Conservation (phyloP, 352 stramenopile genomes). For the Phytophthora macrochlamydospora region DNA sequence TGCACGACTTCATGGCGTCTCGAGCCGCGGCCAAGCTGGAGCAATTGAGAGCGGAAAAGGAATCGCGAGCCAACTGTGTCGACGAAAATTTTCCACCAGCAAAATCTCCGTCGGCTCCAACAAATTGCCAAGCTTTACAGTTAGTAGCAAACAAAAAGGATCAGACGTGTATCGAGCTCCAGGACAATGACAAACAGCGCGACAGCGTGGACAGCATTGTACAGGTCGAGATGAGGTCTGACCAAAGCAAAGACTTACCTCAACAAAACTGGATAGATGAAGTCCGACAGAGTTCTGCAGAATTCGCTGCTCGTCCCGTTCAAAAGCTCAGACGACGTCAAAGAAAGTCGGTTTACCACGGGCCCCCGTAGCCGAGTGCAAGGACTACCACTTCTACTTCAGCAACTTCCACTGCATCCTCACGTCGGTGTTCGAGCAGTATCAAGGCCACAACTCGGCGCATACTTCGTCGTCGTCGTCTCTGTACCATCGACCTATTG, state of each 20-base stretch:
- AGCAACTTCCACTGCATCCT: constrained; percentile 79
- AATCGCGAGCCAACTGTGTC: constrained; percentile 4
- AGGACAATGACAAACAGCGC: background rate
- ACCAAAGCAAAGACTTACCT: background rate
- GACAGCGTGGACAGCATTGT: background rate
- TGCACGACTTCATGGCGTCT: constrained; percentile 47
- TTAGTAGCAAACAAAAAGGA: background rate
- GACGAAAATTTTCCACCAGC: too few relatives aligned
- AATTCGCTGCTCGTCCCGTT: constrained; percentile 6
- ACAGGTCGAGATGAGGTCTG: background rate
- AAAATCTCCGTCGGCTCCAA: too few relatives aligned
- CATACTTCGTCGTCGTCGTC: constrained; percentile 16
- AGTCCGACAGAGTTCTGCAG: constrained; percentile 16
- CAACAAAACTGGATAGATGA: constrained; percentile 17
- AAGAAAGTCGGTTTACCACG: constrained; percentile 11
- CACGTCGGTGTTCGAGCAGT: constrained; percentile 72
- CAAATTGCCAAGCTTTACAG: too few relatives aligned
- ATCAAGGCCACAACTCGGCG: constrained; percentile 15
- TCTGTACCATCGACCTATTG: constrained; percentile 22
- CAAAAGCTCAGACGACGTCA: background rate
- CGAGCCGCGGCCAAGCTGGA: constrained; percentile 44
- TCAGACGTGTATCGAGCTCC: background rate
- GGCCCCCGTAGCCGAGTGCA: constrained; percentile 25
- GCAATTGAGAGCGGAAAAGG: constrained; percentile 42
- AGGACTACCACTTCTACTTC: constrained; percentile 70